Conservation (phyloP, 208 protist genomes). For the Leishmania mexicana region DNA sequence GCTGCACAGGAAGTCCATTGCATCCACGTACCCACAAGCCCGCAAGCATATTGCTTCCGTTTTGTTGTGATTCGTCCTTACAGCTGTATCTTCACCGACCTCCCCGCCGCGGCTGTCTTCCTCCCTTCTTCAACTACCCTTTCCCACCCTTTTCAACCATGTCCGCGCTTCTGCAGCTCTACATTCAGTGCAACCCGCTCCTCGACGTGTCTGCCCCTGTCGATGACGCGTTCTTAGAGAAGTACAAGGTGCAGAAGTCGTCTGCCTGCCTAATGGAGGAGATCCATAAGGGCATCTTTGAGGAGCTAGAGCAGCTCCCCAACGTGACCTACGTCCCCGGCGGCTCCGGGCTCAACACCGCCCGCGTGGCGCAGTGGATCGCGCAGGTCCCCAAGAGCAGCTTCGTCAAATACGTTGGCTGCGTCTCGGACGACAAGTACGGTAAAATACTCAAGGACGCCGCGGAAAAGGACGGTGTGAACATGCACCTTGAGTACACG, state of each 20-base stretch:
- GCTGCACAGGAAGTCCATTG: not conserved
- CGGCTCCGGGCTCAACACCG: conserved; percentile 98
- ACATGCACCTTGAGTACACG: conserved; percentile 86
- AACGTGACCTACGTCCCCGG: conserved; percentile 96
- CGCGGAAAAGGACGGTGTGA: conserved; percentile 92
- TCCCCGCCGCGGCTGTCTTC: not conserved
- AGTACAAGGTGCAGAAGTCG: conserved; percentile 90
- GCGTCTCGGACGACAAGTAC: conserved; percentile 96
- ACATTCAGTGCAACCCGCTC: conserved; percentile 97
- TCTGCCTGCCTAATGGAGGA: conserved; percentile 94
- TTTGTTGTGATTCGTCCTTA: not conserved
- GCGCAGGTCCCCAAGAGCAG: conserved; percentile 50
- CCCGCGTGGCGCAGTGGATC: conserved; percentile 95
- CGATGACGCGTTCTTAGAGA: conserved; percentile 86
- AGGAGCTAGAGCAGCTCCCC: conserved; percentile 68
- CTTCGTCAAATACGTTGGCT: conserved; percentile 91
- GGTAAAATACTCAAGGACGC: conserved; percentile 79
- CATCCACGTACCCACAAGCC: not conserved
- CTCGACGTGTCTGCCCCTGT: conserved; percentile 98
- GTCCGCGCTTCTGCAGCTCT: conserved; percentile 40
- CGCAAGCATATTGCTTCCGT: not conserved
- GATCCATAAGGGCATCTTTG: conserved; percentile 95
- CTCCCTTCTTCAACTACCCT: not conserved
- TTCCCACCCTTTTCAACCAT: conserved; percentile 6
- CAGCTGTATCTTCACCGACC: not conserved